Conservation (phyloP, 2,329 filamentous ascomycete genomes). For the Dothideomycetes sp. region DNA sequence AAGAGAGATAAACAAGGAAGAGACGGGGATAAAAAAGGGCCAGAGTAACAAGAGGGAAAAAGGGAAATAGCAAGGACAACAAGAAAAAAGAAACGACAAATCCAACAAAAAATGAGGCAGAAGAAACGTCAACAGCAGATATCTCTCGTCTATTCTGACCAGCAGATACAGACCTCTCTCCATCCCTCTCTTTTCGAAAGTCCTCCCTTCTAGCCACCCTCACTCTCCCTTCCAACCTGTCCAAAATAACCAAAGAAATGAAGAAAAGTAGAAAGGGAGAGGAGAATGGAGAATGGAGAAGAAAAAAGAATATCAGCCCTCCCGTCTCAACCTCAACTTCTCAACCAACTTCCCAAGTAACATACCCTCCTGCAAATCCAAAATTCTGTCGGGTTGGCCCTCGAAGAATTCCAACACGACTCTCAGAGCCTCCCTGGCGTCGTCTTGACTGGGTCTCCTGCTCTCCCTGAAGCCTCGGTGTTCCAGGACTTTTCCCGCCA, state of each 20-base stretch:
- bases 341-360: conserved; percentile 75
- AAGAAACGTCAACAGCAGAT: too few relatives aligned
- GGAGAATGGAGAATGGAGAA: too few relatives aligned
- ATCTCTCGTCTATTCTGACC: too few relatives aligned
- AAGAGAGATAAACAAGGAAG: background rate
- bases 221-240: too few relatives aligned
- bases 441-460: conserved; percentile 58
- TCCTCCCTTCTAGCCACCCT: too few relatives aligned
- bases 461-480: background rate
- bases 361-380: conserved; percentile 69
- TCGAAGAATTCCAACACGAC: conserved; percentile 76
- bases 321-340: conserved; percentile 56
- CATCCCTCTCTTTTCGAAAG: too few relatives aligned
- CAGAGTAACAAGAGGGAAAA: background rate
- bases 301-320: background rate
- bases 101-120: background rate
- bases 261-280: too few relatives aligned
- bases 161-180: too few relatives aligned
- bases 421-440: conserved; percentile 72
- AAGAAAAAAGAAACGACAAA: background rate
- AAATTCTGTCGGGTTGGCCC: conserved; percentile 56
- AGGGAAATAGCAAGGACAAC: background rate
- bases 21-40: background rate
- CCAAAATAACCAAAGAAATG: too few relatives aligned
- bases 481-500: too few relatives aligned